These are phyloP conservation scores for Wickerhamomyces chambardii DNA, from an alignment of 805 yeast species.

Conservation along the genomic window DNA sequence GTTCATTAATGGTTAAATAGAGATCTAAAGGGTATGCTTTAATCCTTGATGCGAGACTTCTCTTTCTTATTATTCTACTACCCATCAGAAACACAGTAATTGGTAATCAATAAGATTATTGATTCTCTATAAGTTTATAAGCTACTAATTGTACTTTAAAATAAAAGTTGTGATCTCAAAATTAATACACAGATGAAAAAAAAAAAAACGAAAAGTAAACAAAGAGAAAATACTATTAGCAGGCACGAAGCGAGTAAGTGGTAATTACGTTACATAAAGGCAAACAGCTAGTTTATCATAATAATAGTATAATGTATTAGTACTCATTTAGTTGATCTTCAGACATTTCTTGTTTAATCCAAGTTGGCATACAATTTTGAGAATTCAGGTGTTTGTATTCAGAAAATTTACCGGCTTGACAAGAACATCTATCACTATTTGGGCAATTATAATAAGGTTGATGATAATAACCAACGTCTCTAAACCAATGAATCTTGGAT, in stretches of 20 bases:
- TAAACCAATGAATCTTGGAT: slow-evolving; percentile 71
- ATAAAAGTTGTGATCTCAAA: too few relatives aligned
- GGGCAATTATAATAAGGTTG: slow-evolving; percentile 77
- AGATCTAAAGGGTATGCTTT: slow-evolving; percentile 17
- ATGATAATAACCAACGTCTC: slow-evolving; percentile 75
- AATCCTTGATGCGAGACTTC: slow-evolving; percentile 8
- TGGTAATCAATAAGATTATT: too few relatives aligned
- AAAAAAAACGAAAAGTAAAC: too few relatives aligned
- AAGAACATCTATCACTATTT: slow-evolving; percentile 41
- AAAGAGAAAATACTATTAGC: too few relatives aligned
- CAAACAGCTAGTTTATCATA: too few relatives aligned
- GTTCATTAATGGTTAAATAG: slow-evolving; percentile 15
- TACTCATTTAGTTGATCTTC: slow-evolving; percentile 18
- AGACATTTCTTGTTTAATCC: slow-evolving; percentile 43
- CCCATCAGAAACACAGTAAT: too few relatives aligned
- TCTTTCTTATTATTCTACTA: slow-evolving; percentile 10
- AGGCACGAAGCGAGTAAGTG: too few relatives aligned
- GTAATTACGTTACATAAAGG: too few relatives aligned
- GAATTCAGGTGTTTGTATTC: slow-evolving; percentile 39
- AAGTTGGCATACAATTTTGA: slow-evolving; percentile 69
- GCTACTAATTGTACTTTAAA: too few relatives aligned
- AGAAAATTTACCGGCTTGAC: slow-evolving; percentile 48
- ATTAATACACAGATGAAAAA: too few relatives aligned
- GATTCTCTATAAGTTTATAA: too few relatives aligned
- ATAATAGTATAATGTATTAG: background rate